Evolutionary conservation across 2,329 filamentous ascomycete species (phyloP).

Genomic region (Verticillium nonalfalfae): DNA sequence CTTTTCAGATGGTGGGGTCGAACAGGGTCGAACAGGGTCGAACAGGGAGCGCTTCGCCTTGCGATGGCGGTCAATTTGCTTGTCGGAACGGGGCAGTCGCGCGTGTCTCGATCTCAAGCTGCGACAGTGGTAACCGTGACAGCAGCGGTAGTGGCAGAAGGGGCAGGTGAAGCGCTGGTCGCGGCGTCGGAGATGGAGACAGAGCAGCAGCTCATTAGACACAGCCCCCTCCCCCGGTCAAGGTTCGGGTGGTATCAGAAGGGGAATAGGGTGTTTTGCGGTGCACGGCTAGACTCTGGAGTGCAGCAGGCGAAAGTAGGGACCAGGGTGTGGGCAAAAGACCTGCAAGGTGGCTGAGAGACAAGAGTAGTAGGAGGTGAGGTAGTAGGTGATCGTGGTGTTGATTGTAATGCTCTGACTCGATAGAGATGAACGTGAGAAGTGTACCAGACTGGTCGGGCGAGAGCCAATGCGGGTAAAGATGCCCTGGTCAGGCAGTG

Average conservation of each 20-base stretch:
- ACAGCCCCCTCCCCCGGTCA: neutral
- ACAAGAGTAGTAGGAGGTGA: neutral
- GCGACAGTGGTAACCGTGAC: neutral
- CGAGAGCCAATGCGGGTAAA: neutral
- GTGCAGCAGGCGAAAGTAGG: neutral
- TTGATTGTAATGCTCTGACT: neutral
- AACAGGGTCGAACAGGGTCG: neutral
- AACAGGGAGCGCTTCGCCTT: neutral
- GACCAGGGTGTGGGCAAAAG: too few species aligned
- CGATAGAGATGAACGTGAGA: neutral
- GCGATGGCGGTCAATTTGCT: neutral
- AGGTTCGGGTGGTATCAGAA: neutral
- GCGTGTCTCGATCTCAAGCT: neutral
- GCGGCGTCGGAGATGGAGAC: neutral
- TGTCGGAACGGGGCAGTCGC: neutral
- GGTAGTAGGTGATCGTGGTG: neutral
- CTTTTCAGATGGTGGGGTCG: neutral
- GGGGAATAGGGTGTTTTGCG: neutral
- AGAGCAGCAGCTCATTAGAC: neutral
- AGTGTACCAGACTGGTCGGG: neutral
- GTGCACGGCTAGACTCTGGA: neutral
- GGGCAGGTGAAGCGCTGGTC: neutral
- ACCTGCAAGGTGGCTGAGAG: too few species aligned
- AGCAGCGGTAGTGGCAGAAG: neutral
- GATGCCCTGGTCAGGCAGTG: neutral